Percentiles rank a stretch among this genome's conserved stretches.
These are phyloP conservation scores for Zizania palustris DNA, from an alignment of 202 grass and related monocot species.

Conservation along the genomic window DNA sequence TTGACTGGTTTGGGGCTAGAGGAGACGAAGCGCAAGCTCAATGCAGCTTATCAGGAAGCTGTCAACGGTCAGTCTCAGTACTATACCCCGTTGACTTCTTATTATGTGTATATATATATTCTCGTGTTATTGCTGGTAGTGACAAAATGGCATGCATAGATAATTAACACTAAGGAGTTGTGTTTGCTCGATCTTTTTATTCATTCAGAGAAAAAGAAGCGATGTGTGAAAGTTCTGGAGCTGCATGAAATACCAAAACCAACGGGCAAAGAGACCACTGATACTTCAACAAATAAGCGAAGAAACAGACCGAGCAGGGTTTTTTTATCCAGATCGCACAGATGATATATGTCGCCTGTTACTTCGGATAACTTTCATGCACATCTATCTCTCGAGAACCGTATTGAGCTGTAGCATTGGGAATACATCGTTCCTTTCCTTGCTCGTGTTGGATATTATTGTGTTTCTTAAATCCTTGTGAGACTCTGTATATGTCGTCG, in stretches of 20 bases:
- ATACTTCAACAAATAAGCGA: too few relatives aligned
- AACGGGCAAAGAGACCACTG: slow-evolving; percentile 8
- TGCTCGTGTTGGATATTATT: not conserved
- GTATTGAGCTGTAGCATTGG: not conserved
- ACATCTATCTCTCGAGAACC: not conserved
- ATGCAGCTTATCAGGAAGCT: slow-evolving; percentile 66
- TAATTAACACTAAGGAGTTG: not conserved
- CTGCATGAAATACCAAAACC: slow-evolving; percentile 50
- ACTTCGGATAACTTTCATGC: too few relatives aligned
- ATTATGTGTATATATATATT: not conserved
- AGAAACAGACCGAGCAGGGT: too few relatives aligned
- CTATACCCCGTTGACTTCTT: not conserved
- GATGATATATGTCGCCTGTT: too few relatives aligned
- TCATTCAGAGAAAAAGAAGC: slow-evolving; percentile 51
- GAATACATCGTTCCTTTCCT: slow-evolving; percentile 1
- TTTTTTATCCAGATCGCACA: too few relatives aligned
- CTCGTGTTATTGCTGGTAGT: slow-evolving; percentile 8
- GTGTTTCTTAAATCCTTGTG: not conserved
- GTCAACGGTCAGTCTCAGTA: slow-evolving; percentile 62
- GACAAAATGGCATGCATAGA: not conserved
- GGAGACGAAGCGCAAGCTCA: slow-evolving; percentile 52
- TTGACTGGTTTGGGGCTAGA: slow-evolving; percentile 37
- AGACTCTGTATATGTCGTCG: too few relatives aligned
- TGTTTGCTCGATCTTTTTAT: not conserved
- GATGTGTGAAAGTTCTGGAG: slow-evolving; percentile 54